Evolutionary conservation across 495 filamentous ascomycete genomes (phyloP), one percentile per base, ranked within the genome.

Genomic region (Xylaria cubensis): DNA sequence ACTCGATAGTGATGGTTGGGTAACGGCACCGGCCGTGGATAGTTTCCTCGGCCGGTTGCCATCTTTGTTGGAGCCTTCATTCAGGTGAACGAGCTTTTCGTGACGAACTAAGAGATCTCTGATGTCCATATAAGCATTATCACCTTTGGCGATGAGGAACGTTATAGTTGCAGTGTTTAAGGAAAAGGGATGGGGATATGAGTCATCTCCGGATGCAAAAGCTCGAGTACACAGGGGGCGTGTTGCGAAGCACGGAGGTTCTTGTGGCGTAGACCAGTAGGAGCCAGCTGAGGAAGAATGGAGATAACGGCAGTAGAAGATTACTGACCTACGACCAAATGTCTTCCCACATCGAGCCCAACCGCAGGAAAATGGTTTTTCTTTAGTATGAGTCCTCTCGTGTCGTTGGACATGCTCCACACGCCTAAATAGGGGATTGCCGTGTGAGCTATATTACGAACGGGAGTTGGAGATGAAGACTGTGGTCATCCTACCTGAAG

Each of bases 21-120:
- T 64, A 56, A 62, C 51, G 62, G 74, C 74, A 59, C 80, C 78
- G 19, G 75, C 83, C n/a, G 81, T 80, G 15, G 85, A 87, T 26
- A 78, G 78, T 71, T 87, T 87, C 64, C 85, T 80, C 32, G 82
- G 81, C 74, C 83, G 78, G 75, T 70, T 76, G 62, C 82, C 81
- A 76, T 86, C 84, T 69, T 86, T 86, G 73, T 80, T 80, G 59
- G 77, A 82, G 63, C 82, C 84, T 76, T 91, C 89, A 76, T 88
- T 88, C 74, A 90, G 87, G 81, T 92, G 90, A 74, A 92, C 90
- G 81, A 92, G 86, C 82, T 90, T 91, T 81, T 91, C 88, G 85
- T 92, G 90, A 76, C 90, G 89, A 77, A 91, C 89, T 77, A 92
- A 85, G 56, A 92, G 86, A 79, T 92, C 90, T 78, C 91, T 91